phyloP scores from a whole-genome alignment of 371 early-diverging fungal species.

The Catenaria anguillulae region DNA sequence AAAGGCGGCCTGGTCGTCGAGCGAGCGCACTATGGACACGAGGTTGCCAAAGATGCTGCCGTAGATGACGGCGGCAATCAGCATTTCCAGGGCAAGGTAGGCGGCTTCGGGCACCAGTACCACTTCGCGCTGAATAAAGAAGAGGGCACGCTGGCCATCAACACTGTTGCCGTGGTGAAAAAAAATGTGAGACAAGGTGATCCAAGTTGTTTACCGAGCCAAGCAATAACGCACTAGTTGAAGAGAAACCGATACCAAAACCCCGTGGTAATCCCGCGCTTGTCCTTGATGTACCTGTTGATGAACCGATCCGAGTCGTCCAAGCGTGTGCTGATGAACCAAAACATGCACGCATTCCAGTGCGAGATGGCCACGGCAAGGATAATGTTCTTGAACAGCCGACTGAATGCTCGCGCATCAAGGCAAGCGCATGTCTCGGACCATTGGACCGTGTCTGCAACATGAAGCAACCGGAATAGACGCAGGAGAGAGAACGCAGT shows the following conservation, averaged over 20 bases:
- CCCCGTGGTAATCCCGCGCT: not conserved
- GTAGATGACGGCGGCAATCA: not conserved
- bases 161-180: not conserved
- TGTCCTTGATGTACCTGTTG: not conserved
- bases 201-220: too few species aligned
- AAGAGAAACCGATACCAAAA: not conserved
- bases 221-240: not conserved
- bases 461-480: not conserved
- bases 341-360: not conserved
- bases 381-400: not conserved
- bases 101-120: not conserved
- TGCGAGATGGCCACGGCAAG: not conserved
- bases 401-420: not conserved
- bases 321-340: not conserved
- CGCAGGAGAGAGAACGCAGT: too few species aligned
- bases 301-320: not conserved
- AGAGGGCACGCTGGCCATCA: not conserved
- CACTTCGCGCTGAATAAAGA: slow-evolving; percentile 5
- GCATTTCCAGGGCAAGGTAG: not conserved
- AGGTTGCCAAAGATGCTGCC: not conserved
- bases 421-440: not conserved
- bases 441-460: not conserved
- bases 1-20: slow-evolving; percentile 1
- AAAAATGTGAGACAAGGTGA: not conserved
- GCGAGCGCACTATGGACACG: not conserved